These are phyloP conservation scores for Thalassiosira mediterranea DNA, from an alignment of 352 stramenopile species.

Conservation along the genomic window DNA sequence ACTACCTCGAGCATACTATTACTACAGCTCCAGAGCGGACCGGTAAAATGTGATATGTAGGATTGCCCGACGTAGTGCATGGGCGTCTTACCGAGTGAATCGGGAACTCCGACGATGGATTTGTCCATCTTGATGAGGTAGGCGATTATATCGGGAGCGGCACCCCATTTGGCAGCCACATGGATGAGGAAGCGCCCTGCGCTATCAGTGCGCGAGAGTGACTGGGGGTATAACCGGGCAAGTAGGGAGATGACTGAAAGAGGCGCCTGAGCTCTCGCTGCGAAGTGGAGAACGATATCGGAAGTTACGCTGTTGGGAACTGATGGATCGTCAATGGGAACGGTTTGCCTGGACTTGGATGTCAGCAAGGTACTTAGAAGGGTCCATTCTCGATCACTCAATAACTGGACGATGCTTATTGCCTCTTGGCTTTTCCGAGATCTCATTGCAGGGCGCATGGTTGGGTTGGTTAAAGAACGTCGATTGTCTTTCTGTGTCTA, in stretches of 20 bases:
- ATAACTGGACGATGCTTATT: too few relatives aligned
- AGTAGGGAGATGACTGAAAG: slow-evolving; percentile 22
- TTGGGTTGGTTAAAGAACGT: too few relatives aligned
- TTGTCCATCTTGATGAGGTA: slow-evolving; percentile 22
- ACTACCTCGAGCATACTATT: slow-evolving; percentile 41
- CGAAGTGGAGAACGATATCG: slow-evolving; percentile 36
- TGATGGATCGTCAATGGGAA: too few relatives aligned
- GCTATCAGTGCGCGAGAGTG: neutral
- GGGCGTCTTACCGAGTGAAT: slow-evolving; percentile 37
- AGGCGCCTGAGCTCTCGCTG: slow-evolving; percentile 19
- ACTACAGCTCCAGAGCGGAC: too few relatives aligned
- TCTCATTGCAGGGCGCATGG: too few relatives aligned
- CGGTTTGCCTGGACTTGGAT: too few relatives aligned
- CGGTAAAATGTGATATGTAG: too few relatives aligned
- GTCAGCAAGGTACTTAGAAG: too few relatives aligned
- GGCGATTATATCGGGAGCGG: slow-evolving; percentile 17
- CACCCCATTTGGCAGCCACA: slow-evolving; percentile 27
- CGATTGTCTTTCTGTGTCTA: too few relatives aligned
- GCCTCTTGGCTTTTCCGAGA: too few relatives aligned
- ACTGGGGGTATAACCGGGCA: neutral
- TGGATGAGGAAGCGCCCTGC: slow-evolving; percentile 24
- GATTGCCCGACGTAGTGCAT: slow-evolving; percentile 43
- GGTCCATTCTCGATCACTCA: too few relatives aligned
- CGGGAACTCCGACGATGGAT: slow-evolving; percentile 5
- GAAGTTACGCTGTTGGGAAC: too few relatives aligned